Base-by-base conservation (phyloP, 306 rosid genomes). In the Prunus kanzakura region DNA sequence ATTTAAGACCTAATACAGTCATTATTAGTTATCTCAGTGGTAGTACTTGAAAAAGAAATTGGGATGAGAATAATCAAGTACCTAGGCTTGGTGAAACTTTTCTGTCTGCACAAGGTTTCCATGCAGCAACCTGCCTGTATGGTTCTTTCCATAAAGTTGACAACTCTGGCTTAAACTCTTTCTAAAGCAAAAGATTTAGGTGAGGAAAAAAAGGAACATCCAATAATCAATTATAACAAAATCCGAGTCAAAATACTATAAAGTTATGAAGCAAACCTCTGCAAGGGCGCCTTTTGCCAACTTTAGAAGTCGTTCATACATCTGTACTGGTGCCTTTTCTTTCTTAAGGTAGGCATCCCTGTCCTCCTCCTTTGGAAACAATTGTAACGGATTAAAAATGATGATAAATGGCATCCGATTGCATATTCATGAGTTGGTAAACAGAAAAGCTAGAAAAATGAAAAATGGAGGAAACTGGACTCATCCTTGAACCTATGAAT, bases 41-140 rank as follows among this genome's bases (percentile, higher is more conserved):
- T 35, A 35, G 41, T 35, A 35, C 8, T 35, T 35, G 41, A 35
- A 35, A 35, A 6, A 35, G 41, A 35, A 35, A 1, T 35, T 5
- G 38, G 38, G 38, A 35, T 35, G 13, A 64, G 43, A 64, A 41
- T 46, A 64, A 50, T 58, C 45, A 64, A 54, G 35, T 82, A 94
- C 98, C 92, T 11, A 43, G 74, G 78, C 83, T 66, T 25, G 51
- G 71, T 51, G 55, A 54, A 80, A 64, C 73, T 49, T 92, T 84
- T 82, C 81, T 87, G 73, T 88, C 91, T 15, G 93, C 91, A 69
- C 97, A 92, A 45, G 97, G 97, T 88, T 88, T 81, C 98, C 98
- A 89, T 47, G 76, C 74, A 79, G 96, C 79, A 49, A 85, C 90
- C 43, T 77, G 84, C 29, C 74, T 74, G 84, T 80, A 76, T 60